These are phyloP conservation scores for Perilla frutescens DNA, from an alignment of 257 asterid genomes.

Conservation along the genomic window DNA sequence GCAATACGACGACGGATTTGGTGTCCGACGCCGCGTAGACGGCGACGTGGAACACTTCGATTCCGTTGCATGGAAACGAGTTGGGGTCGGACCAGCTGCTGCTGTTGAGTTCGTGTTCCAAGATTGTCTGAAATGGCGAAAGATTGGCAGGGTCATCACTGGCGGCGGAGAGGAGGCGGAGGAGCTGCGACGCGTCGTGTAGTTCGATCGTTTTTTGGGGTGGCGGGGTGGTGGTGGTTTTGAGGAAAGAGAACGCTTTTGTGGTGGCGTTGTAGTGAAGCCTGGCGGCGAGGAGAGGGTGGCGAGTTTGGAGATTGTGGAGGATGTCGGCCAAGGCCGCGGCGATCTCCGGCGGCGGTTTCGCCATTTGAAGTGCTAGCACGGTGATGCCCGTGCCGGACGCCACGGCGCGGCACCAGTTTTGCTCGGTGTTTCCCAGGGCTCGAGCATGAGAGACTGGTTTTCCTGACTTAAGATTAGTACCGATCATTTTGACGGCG, in stretches of 20 bases:
- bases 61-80: slow-evolving; percentile 54
- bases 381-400: slow-evolving; percentile 77
- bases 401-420: slow-evolving; percentile 71
- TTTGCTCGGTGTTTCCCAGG: slow-evolving; percentile 61
- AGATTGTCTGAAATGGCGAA: slow-evolving; percentile 49
- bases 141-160: background rate
- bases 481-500: slow-evolving; percentile 24
- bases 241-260: slow-evolving; percentile 51
- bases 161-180: slow-evolving; percentile 11
- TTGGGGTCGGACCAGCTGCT: slow-evolving; percentile 52
- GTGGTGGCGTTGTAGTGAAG: slow-evolving; percentile 57
- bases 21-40: slow-evolving; percentile 45
- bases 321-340: slow-evolving; percentile 40
- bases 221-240: slow-evolving; percentile 29
- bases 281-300: slow-evolving; percentile 61
- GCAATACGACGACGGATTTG: slow-evolving; percentile 43
- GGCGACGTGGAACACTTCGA: slow-evolving; percentile 42
- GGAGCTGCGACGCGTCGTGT: slow-evolving; percentile 44
- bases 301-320: slow-evolving; percentile 44
- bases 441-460: slow-evolving; percentile 16
- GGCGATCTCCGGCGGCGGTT: slow-evolving; percentile 33
- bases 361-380: slow-evolving; percentile 50
- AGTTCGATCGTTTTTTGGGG: slow-evolving; percentile 29
- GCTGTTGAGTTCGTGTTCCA: slow-evolving; percentile 63
- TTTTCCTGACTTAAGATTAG: slow-evolving; percentile 1